Evolutionary conservation across 345 rosid genomes (phyloP).

Genomic region (Bruguiera parviflora): DNA sequence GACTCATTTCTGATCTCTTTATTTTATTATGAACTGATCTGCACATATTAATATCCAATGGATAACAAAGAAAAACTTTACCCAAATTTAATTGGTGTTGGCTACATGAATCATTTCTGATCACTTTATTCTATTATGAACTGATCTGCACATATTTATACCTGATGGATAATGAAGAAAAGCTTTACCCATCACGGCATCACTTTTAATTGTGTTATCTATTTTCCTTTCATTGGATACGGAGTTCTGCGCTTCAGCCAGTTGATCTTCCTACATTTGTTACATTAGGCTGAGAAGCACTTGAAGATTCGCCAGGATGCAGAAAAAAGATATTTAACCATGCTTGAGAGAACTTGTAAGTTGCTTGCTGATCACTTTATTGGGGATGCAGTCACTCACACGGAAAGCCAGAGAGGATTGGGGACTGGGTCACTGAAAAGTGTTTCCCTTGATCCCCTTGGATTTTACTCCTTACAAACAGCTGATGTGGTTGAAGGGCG

Average conservation of each 20-base stretch:
- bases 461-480: slow-evolving; percentile 36
- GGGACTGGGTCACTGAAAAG: slow-evolving; percentile 33
- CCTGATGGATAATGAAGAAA: no score
- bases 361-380: slow-evolving; percentile 62
- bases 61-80: no score
- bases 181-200: not conserved
- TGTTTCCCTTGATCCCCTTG: slow-evolving; percentile 36
- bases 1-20: no score
- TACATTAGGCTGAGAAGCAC: slow-evolving; percentile 57
- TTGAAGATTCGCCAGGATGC: slow-evolving; percentile 64
- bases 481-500: slow-evolving; percentile 19
- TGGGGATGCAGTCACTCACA: slow-evolving; percentile 32
- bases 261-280: slow-evolving; percentile 16
- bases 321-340: slow-evolving; percentile 50
- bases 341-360: slow-evolving; percentile 69
- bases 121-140: no score
- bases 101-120: no score
- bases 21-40: no score
- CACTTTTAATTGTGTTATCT: not conserved
- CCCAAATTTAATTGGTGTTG: no score
- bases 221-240: not conserved
- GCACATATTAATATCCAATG: no score
- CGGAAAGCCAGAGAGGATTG: slow-evolving; percentile 27
- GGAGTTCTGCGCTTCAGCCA: not conserved
- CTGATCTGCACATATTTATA: no score